A percentile compares a stretch with the other conserved stretches of the same genome.
phyloP scores from a whole-genome alignment of 1,284 basidiomycete genomes.

The Boletus smithii region DNA sequence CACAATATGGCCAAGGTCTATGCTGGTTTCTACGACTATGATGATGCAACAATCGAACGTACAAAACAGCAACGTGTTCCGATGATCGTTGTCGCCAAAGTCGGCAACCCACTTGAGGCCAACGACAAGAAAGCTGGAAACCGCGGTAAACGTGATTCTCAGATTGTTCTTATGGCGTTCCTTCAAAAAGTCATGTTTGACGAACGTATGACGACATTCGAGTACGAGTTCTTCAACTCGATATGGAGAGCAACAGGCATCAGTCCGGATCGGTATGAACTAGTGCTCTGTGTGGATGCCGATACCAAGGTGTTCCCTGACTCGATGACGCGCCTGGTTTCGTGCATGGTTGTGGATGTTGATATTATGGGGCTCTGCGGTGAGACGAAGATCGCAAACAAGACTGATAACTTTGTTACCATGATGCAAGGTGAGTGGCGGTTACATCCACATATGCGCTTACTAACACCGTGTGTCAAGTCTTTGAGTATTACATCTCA shows the following conservation, averaged over 20 bases:
- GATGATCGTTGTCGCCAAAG: constrained; percentile 92
- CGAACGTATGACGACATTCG: constrained; percentile 98
- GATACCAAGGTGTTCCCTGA: constrained; percentile 98
- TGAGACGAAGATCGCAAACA: constrained; percentile 99
- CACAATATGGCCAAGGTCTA: constrained; percentile 99
- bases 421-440: constrained; percentile 85
- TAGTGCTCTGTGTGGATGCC: constrained; percentile 96
- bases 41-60: constrained; percentile 86
- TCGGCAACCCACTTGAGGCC: constrained; percentile 87
- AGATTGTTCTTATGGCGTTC: constrained; percentile 97
- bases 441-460: background rate
- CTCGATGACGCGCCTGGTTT: constrained; percentile 87
- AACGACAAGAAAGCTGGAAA: constrained; percentile 94
- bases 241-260: constrained; percentile 93
- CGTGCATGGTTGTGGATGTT: constrained; percentile 92
- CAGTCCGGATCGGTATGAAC: constrained; percentile 94
- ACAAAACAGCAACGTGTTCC: constrained; percentile 97
- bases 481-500: constrained; percentile 99
- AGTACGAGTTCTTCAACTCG: constrained; percentile 99
- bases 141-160: constrained; percentile 97
- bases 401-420: constrained; percentile 95
- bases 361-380: constrained; percentile 99
- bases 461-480: constrained; percentile 39
- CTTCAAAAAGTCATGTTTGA: constrained; percentile 99
- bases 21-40: constrained; percentile 96